Base-by-base conservation (phyloP, 2,329 filamentous ascomycete genomes). In the Macrophomina phaseolina region DNA sequence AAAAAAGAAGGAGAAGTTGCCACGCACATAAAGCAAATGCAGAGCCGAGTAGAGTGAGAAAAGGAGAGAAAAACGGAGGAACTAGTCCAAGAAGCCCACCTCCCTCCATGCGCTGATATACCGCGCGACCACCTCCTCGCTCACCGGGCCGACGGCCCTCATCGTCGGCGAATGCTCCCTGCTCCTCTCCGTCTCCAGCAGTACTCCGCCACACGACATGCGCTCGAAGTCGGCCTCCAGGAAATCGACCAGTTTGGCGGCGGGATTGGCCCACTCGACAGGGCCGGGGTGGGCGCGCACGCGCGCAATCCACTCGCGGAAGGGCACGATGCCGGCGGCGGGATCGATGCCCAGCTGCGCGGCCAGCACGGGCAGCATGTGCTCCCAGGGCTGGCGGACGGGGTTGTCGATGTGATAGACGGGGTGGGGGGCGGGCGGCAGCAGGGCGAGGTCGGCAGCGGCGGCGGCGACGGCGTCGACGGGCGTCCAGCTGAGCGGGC, bases 401-500 rank as follows among this genome's bases (percentile, higher is more conserved):
- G 81, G 81, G 67, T 83, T 82, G 6, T 83, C 81, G 60, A 84
- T 76, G 68, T 83, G 81, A 65, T 83, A 83, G 32, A 83, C 71
- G 0, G 73, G 68, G 0, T 56, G 67, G 1, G 46, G 42, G 4
- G 52, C 0, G 12, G 1, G 32, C 32, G 32, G 23, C 23, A 23
- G 23, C 23, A 38, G 16, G 5, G 56, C 56, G 1, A 83, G 67
- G 5, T 83, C 81, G 2, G 55, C 68, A 5, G 78, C 61, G 0
- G 75, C 72, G 8, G 66, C 72, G 0, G 81, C 80, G 5, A 79
- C 73, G 42, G 74, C 73, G 67, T 86, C 75, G 5, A 85, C 84
- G 0, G 84, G 81, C 0, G 74, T 77, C 84, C 84, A 86, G 6
- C 69, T 79, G 1, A 85, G 64, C 1, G 67, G 52, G 0, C 82